Conservation (phyloP, 2,329 filamentous ascomycete genomes). For the Chrysosporium keratinophilum region DNA sequence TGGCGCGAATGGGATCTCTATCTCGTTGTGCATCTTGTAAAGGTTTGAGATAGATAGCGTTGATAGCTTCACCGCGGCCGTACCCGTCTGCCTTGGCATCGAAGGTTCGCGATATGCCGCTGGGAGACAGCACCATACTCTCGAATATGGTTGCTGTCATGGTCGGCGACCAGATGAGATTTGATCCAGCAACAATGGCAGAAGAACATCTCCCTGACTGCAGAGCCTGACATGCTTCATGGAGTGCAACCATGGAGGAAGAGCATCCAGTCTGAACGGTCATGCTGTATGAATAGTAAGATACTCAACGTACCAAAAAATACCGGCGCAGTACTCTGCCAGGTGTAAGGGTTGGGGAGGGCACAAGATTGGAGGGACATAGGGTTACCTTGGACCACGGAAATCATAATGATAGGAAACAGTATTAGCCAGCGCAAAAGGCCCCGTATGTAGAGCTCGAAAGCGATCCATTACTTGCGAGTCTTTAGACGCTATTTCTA, state of each 20-base stretch:
- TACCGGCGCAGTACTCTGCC: background rate
- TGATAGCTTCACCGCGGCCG: constrained; percentile 29
- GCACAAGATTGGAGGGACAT: background rate
- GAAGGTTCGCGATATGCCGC: constrained; percentile 27
- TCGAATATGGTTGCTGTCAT: constrained; percentile 21
- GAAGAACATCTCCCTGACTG: constrained; percentile 17
- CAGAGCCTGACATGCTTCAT: constrained; percentile 19
- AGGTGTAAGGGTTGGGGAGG: background rate
- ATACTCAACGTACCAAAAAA: background rate
- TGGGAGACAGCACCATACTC: constrained; percentile 30
- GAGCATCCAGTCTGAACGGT: constrained; percentile 26
- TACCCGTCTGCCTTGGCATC: constrained; percentile 27
- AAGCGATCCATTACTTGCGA: constrained; percentile 2
- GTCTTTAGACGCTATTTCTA: constrained; percentile 14
- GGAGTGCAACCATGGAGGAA: constrained; percentile 20
- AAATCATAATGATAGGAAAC: constrained; percentile 21
- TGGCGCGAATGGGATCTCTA: constrained; percentile 26
- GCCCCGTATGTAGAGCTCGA: constrained; percentile 6
- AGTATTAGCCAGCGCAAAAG: constrained; percentile 15
- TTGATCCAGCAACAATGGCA: constrained; percentile 7
- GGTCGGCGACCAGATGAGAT: background rate
- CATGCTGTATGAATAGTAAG: constrained; percentile 12
- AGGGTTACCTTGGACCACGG: constrained; percentile 19
- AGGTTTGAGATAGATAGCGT: constrained; percentile 25
- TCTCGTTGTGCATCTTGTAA: constrained; percentile 25